A percentile compares a stretch with the other conserved stretches of the same genome.
Conservation (phyloP, 306 rosid species). For the Vachellia pachyceras region DNA sequence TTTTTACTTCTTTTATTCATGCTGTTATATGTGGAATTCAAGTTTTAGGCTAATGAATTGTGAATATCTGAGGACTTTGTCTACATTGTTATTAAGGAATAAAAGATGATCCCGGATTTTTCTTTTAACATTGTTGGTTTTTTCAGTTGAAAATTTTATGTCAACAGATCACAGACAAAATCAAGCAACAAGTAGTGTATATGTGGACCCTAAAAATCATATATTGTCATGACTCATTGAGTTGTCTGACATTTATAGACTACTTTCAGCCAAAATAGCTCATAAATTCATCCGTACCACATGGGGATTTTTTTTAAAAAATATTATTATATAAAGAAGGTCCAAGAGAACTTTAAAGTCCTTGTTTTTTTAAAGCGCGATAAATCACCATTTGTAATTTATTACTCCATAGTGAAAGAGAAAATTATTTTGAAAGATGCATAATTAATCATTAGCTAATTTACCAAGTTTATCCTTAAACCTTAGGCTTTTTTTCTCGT, state of each 20-base stretch:
- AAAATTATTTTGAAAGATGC: not conserved
- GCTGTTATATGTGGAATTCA: not conserved
- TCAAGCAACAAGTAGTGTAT: not conserved
- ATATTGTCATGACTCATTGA: not conserved
- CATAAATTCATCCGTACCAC: not conserved
- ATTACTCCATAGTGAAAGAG: not conserved
- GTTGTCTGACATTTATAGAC: not conserved
- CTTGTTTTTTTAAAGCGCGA: not conserved
- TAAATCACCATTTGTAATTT: not conserved
- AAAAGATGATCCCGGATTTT: not conserved
- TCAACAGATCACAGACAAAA: not conserved
- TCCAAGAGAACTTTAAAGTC: no score
- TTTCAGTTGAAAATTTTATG: not conserved
- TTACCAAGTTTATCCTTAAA: not conserved
- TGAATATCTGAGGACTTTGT: not conserved
- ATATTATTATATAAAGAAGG: not conserved
- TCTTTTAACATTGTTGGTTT: not conserved
- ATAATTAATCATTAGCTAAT: not conserved
- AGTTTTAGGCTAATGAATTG: not conserved
- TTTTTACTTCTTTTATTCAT: not conserved
- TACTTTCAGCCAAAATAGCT: not conserved
- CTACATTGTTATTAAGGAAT: not conserved
- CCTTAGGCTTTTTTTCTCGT: no score
- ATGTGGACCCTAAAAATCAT: not conserved
- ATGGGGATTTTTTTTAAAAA: no score